phyloP scores from a whole-genome alignment of 495 filamentous ascomycete species.

The Amorphotheca resinae region DNA sequence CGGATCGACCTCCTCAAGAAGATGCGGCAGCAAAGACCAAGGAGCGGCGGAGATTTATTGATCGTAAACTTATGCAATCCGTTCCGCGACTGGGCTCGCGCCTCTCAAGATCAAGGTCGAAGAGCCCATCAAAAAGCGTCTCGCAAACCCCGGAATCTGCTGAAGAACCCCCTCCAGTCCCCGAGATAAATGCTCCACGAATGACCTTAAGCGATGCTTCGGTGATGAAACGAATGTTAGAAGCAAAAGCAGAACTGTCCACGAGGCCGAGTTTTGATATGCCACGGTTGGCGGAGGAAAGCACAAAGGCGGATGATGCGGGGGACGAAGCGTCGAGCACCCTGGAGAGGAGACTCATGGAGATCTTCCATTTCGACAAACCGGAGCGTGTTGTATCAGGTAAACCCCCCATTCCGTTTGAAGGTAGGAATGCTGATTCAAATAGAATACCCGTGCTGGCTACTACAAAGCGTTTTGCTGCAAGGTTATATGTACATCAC shows the following conservation, averaged over 20 bases:
- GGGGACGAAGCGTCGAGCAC: slow-evolving; percentile 28
- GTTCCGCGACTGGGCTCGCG: slow-evolving; percentile 39
- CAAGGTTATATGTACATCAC: slow-evolving; percentile 98
- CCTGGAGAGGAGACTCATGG: slow-evolving; percentile 60
- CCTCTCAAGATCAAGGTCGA: slow-evolving; percentile 23
- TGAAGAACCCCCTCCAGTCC: slow-evolving; percentile 7
- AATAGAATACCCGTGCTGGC: slow-evolving; percentile 85
- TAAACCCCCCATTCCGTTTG: slow-evolving; percentile 20
- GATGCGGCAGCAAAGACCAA: slow-evolving; percentile 10
- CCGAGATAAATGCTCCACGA: slow-evolving; percentile 3
- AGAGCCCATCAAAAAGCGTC: slow-evolving; percentile 11
- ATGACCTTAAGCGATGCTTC: slow-evolving; percentile 37
- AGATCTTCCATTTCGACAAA: slow-evolving; percentile 79
- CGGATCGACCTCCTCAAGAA: slow-evolving; percentile 14
- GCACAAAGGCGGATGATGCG: slow-evolving; percentile 22
- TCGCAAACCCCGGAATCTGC: background rate
- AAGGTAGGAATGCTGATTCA: slow-evolving; percentile 2
- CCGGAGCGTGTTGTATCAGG: slow-evolving; percentile 77
- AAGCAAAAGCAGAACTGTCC: slow-evolving; percentile 59
- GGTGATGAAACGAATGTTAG: slow-evolving; percentile 69
- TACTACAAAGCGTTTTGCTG: slow-evolving; percentile 82
- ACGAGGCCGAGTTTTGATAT: slow-evolving; percentile 40
- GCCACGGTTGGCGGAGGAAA: slow-evolving; percentile 27
- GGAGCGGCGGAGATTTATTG: slow-evolving; percentile 43
- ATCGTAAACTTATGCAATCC: slow-evolving; percentile 46